These are phyloP conservation scores for Mycena galopus DNA, from an alignment of 768 basidiomycete species.

Conservation along the genomic window DNA sequence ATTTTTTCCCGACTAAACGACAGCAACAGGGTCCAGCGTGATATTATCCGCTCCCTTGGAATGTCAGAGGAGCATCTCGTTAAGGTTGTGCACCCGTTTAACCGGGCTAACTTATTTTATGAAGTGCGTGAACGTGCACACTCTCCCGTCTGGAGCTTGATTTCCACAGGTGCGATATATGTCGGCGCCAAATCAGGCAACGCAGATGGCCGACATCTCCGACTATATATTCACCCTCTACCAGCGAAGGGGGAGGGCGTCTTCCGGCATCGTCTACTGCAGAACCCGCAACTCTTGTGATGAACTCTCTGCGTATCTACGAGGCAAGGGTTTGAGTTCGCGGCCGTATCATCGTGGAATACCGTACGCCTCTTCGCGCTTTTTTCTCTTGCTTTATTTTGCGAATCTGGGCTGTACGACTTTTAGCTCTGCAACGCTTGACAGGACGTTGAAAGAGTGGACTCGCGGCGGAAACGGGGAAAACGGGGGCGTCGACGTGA, in stretches of 20 bases:
- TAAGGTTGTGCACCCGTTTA: conserved; percentile 83
- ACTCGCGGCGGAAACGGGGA: conserved; percentile 62
- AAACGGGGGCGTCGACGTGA: conserved; percentile 72
- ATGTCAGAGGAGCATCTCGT: conserved; percentile 70
- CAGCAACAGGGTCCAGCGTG: conserved; percentile 76
- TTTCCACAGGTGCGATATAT: conserved; percentile 72
- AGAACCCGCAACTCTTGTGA: conserved; percentile 77
- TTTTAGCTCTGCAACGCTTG: conserved; percentile 62
- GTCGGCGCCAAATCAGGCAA: conserved; percentile 60
- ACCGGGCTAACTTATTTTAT: conserved; percentile 84
- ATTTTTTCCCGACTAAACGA: not conserved
- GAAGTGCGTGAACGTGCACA: conserved; percentile 61
- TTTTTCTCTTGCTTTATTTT: not conserved
- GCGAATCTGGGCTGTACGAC: not conserved
- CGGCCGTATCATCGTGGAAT: conserved; percentile 84
- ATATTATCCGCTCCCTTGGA: conserved; percentile 77
- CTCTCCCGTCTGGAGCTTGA: not conserved
- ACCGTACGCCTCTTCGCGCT: conserved; percentile 50
- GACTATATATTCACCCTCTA: conserved; percentile 77
- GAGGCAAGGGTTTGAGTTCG: conserved; percentile 74
- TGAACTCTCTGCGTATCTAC: conserved; percentile 72
- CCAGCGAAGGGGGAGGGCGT: conserved; percentile 66
- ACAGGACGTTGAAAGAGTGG: conserved; percentile 74
- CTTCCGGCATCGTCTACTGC: conserved; percentile 85
- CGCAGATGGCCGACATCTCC: conserved; percentile 74